These are phyloP conservation scores for Adansonia grandidieri DNA, from an alignment of 441 rosid genomes.

Conservation along the genomic window DNA sequence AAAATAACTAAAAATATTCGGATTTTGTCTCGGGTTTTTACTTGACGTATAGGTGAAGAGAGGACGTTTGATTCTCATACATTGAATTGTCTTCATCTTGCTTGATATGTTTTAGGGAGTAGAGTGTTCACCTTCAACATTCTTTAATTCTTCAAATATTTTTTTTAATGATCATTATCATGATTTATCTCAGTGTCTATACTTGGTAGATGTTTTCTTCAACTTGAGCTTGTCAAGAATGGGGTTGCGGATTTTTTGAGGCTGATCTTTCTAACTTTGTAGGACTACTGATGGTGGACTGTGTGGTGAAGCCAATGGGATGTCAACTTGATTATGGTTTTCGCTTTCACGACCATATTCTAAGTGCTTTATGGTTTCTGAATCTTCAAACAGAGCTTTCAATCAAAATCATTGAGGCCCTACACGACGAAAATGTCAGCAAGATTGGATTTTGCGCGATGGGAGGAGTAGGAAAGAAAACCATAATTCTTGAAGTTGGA, in stretches of 20 bases:
- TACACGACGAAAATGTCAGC: not conserved
- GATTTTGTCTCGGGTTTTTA: not conserved
- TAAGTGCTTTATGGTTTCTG: not conserved
- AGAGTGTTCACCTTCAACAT: not conserved
- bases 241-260: not conserved
- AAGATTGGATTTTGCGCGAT: constrained; percentile 31
- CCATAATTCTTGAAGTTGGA: constrained; percentile 4
- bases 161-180: not conserved
- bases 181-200: not conserved
- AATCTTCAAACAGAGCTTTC: not conserved
- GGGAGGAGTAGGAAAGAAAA: constrained; percentile 29
- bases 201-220: not conserved
- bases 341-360: not conserved
- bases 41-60: not conserved
- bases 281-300: not conserved
- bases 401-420: constrained; percentile 6
- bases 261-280: not conserved
- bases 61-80: not conserved
- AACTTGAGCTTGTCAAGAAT: not conserved
- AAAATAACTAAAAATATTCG: not conserved
- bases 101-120: not conserved
- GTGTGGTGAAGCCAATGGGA: not conserved
- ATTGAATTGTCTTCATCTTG: not conserved
- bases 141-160: not conserved
- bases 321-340: not conserved